These are phyloP conservation scores for Russula lepida DNA, from an alignment of 768 basidiomycete species.

Conservation along the genomic window DNA sequence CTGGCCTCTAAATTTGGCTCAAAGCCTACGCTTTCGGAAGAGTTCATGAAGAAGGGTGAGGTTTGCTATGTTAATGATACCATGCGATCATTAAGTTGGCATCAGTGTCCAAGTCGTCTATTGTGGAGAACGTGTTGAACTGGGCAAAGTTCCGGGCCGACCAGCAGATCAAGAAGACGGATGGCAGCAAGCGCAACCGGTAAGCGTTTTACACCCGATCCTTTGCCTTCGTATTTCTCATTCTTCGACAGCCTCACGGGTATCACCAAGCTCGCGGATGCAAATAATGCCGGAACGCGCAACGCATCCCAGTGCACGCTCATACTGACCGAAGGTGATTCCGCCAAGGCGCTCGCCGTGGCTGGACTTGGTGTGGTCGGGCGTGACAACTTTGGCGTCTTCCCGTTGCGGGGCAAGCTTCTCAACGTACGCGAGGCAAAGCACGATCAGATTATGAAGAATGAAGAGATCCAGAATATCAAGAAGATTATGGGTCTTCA, in stretches of 20 bases:
- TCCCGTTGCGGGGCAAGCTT: slow-evolving; percentile 93
- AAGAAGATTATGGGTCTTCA: slow-evolving; percentile 97
- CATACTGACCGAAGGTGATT: slow-evolving; percentile 98
- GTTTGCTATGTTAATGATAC: not conserved
- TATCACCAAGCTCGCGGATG: slow-evolving; percentile 88
- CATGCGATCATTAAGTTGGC: not conserved
- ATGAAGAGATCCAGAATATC: slow-evolving; percentile 93
- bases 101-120: slow-evolving; percentile 77
- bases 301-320: slow-evolving; percentile 79
- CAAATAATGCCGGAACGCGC: slow-evolving; percentile 91
- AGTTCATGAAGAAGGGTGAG: slow-evolving; percentile 93
- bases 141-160: slow-evolving; percentile 98
- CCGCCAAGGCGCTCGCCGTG: slow-evolving; percentile 93
- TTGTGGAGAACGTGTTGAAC: slow-evolving; percentile 85
- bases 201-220: slow-evolving; percentile 27
- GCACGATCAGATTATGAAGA: slow-evolving; percentile 96
- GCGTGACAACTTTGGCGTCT: slow-evolving; percentile 94
- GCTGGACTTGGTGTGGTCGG: slow-evolving; percentile 93
- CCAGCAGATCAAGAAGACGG: slow-evolving; percentile 92
- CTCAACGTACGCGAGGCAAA: slow-evolving; percentile 95
- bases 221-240: not conserved
- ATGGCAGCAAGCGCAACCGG: slow-evolving; percentile 86
- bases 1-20: slow-evolving; percentile 84
- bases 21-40: slow-evolving; percentile 76
- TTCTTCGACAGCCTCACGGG: slow-evolving; percentile 61